Evolutionary conservation across 805 yeast genomes (phyloP).

Genomic region (Teunomyces stri): DNA sequence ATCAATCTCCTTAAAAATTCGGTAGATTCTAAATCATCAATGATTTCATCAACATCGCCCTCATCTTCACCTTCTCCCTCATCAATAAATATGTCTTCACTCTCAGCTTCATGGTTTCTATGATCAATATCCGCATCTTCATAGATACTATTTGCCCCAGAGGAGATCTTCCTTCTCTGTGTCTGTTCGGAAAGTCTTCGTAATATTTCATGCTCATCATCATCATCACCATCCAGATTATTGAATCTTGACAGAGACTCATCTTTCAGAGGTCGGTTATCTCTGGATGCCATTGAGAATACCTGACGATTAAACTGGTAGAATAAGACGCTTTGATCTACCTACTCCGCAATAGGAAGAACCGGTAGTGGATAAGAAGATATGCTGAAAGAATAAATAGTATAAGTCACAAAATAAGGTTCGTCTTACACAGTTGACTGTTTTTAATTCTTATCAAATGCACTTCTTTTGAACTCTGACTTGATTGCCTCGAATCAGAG

Average conservation of each 20-base stretch:
- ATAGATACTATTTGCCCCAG: constrained; percentile 14
- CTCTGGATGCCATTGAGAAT: not conserved
- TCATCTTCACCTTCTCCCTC: constrained; percentile 11
- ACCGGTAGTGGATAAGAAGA: not conserved
- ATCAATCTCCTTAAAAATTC: constrained; percentile 21
- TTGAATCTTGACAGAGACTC: not conserved
- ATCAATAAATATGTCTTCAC: constrained; percentile 19
- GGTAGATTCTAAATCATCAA: constrained; percentile 15
- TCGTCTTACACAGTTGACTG: not conserved
- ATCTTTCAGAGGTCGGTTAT: not conserved
- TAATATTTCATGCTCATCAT: constrained; percentile 25
- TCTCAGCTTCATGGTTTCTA: constrained; percentile 14
- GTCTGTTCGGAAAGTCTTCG: constrained; percentile 40
- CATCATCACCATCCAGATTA: constrained; percentile 17
- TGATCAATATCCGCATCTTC: constrained; percentile 6
- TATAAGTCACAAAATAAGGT: not conserved
- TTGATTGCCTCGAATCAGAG: not conserved
- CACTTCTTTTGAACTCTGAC: not conserved
- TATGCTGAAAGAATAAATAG: not conserved
- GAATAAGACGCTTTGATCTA: not conserved
- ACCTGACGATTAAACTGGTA: not conserved
- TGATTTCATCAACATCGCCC: constrained; percentile 10
- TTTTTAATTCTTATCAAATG: not conserved
- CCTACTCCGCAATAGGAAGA: not conserved
- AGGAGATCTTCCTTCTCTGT: constrained; percentile 18